These are phyloP conservation scores for Neofusicoccum ribis DNA, from an alignment of 2,329 filamentous ascomycete genomes.

Conservation along the genomic window DNA sequence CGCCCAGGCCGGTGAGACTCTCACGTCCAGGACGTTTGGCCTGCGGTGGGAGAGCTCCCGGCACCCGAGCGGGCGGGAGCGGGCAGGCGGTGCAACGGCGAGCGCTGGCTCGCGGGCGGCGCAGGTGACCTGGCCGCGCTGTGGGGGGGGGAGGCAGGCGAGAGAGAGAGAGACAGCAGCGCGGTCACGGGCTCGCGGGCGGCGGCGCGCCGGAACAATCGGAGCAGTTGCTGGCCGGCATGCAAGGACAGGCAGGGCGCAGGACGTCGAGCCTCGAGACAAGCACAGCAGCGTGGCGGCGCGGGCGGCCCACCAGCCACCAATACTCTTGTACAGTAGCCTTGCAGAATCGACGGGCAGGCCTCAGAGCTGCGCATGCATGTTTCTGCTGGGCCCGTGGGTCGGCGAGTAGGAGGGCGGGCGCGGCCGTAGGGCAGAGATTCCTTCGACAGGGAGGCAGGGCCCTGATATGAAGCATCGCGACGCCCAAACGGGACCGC, in stretches of 20 bases:
- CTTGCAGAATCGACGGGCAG: slow-evolving; percentile 34
- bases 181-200: not conserved
- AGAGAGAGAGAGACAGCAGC: not conserved
- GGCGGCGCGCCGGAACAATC: not conserved
- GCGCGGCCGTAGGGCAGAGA: slow-evolving; percentile 18
- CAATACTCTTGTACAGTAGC: slow-evolving; percentile 40
- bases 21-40: not conserved
- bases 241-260: not conserved
- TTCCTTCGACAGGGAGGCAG: not conserved
- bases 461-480: slow-evolving; percentile 2
- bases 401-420: not conserved
- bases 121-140: not conserved
- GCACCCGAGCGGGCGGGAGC: not conserved
- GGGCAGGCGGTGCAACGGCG: not conserved
- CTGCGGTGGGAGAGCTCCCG: too few species aligned
- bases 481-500: not conserved
- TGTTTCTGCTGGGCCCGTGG: slow-evolving; percentile 7
- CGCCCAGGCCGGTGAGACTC: not conserved
- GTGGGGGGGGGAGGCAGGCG: not conserved
- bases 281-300: slow-evolving; percentile 10
- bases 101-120: not conserved
- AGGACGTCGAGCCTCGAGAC: not conserved
- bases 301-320: slow-evolving; percentile 30
- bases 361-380: slow-evolving; percentile 1
- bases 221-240: not conserved